A percentile compares a stretch with the other conserved stretches of the same genome.
These are phyloP conservation scores for Prinsepia uniflora DNA, from an alignment of 306 rosid genomes.

Conservation along the genomic window DNA sequence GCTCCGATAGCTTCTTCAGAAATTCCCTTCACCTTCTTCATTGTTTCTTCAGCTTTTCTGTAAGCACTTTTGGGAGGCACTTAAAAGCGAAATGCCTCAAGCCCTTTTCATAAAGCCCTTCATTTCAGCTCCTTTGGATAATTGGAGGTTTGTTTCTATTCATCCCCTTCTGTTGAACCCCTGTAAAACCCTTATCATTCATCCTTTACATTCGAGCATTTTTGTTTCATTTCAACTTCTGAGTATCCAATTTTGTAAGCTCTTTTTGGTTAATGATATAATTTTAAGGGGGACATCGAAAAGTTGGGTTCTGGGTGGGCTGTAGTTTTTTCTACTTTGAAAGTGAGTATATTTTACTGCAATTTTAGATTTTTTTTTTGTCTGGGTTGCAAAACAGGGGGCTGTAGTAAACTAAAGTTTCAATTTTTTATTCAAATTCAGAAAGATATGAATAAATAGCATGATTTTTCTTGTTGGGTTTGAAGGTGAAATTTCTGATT, in stretches of 20 bases:
- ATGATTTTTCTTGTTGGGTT: not conserved
- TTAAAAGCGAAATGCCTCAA: too few species aligned
- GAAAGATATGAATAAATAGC: not conserved
- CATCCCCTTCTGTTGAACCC: conserved; percentile 10
- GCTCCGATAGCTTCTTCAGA: too few species aligned
- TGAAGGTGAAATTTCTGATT: not conserved
- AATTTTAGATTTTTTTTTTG: too few species aligned
- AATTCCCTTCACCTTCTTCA: too few species aligned
- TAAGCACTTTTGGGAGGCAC: too few species aligned
- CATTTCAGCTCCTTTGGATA: too few species aligned
- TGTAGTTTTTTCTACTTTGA: not conserved
- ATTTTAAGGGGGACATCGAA: not conserved
- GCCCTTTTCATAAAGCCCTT: too few species aligned
- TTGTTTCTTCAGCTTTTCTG: too few species aligned
- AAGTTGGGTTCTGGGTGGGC: not conserved
- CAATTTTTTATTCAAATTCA: not conserved
- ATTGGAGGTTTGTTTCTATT: too few species aligned
- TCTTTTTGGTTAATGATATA: not conserved
- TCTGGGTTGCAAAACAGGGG: not conserved
- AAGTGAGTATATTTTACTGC: not conserved
- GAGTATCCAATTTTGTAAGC: not conserved
- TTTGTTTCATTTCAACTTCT: not conserved
- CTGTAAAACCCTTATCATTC: conserved; percentile 11
- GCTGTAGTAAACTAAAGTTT: not conserved
- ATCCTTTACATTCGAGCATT: not conserved